Evolutionary conservation across 371 early-diverging fungal species (phyloP).

Genomic region (Phascolomyces articulosus): DNA sequence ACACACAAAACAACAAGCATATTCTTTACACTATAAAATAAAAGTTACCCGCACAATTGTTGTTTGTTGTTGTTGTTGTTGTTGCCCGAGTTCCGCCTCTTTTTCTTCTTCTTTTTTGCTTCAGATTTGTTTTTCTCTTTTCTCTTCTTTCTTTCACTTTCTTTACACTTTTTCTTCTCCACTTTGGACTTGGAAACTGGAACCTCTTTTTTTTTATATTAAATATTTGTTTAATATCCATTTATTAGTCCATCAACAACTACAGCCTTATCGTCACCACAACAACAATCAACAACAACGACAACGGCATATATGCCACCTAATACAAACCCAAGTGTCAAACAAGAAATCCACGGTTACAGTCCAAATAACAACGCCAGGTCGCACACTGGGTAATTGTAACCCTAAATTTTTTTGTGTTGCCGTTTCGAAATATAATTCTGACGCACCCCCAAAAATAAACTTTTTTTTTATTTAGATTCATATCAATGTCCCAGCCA

Average conservation of each 20-base stretch:
- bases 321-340: constrained; percentile 4
- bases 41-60: not conserved
- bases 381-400: constrained; percentile 8
- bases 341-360: constrained; percentile 4
- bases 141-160: not conserved
- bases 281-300: not conserved
- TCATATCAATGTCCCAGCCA: constrained; percentile 32
- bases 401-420: constrained; percentile 3
- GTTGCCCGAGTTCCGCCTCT: not conserved
- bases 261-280: not conserved
- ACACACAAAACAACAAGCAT: not conserved
- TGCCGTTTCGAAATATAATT: constrained; percentile 2
- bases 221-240: too few relatives aligned
- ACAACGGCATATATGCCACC: constrained; percentile 7
- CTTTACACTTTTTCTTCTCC: not conserved
- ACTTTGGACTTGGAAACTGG: not conserved
- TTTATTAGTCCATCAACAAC: not conserved
- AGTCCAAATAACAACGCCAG: constrained; percentile 2
- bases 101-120: too few relatives aligned
- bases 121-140: not conserved
- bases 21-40: not conserved
- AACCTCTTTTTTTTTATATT: too few relatives aligned
- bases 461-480: not conserved
- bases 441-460: constrained; percentile 6
- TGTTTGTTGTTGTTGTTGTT: constrained; percentile 1